Percentiles rank a stretch among this genome's conserved stretches.
These are phyloP conservation scores for Beauveria australis DNA, from an alignment of 2,329 filamentous ascomycete genomes.

Conservation along the genomic window DNA sequence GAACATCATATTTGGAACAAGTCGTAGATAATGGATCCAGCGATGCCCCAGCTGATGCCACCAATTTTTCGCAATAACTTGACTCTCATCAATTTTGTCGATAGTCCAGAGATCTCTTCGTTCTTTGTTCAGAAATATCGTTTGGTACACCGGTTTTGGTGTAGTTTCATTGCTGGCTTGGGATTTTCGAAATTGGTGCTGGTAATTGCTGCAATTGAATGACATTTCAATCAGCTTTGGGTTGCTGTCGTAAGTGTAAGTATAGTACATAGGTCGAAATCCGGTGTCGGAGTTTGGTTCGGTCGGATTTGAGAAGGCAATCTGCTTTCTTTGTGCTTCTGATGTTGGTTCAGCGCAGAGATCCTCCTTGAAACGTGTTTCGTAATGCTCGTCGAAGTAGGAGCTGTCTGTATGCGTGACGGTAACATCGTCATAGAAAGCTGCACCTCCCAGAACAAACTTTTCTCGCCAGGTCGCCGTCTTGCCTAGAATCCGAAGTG, in stretches of 20 bases:
- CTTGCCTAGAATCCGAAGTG: slow-evolving; percentile 50
- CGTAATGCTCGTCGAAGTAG: slow-evolving; percentile 63
- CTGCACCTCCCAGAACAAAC: slow-evolving; percentile 61
- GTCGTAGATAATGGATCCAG: slow-evolving; percentile 55
- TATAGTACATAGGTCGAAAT: slow-evolving; percentile 59
- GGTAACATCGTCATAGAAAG: slow-evolving; percentile 62
- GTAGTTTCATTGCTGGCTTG: slow-evolving; percentile 13
- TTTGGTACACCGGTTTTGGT: slow-evolving; percentile 61
- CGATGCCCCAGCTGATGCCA: slow-evolving; percentile 61
- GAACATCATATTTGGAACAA: slow-evolving; percentile 65
- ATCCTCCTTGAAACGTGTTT: slow-evolving; percentile 46
- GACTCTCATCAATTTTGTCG: slow-evolving; percentile 47
- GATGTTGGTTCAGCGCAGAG: slow-evolving; percentile 41
- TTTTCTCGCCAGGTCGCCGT: slow-evolving; percentile 54
- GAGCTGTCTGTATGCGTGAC: slow-evolving; percentile 57
- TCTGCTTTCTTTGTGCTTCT: slow-evolving; percentile 29
- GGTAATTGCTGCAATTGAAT: slow-evolving; percentile 70
- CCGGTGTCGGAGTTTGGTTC: slow-evolving; percentile 40
- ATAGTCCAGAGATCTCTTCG: slow-evolving; percentile 50
- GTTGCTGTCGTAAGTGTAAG: slow-evolving; percentile 49
- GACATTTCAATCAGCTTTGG: slow-evolving; percentile 57
- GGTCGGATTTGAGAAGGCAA: slow-evolving; percentile 33
- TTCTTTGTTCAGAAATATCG: slow-evolving; percentile 55
- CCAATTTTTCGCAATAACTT: slow-evolving; percentile 57
- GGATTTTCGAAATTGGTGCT: slow-evolving; percentile 55